A percentile compares a stretch with the other conserved stretches of the same genome.
These are phyloP conservation scores for Xerocomellus dryophilus DNA, from an alignment of 768 basidiomycete species.

Conservation along the genomic window DNA sequence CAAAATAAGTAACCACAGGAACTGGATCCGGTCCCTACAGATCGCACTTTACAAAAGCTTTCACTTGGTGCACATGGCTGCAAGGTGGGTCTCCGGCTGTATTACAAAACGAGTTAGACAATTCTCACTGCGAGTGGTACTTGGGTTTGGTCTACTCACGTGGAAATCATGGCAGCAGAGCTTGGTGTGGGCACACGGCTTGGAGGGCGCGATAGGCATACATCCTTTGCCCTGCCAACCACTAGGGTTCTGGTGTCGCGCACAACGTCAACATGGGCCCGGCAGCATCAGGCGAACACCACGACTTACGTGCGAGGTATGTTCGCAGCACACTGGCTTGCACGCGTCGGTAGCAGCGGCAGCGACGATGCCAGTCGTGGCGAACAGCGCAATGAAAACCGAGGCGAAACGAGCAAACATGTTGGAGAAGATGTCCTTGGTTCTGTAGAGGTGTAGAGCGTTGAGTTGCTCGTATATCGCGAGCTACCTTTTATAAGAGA, in stretches of 20 bases:
- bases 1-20: no score
- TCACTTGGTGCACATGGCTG: not conserved
- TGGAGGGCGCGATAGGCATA: not conserved
- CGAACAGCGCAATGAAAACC: not conserved
- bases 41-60: no score
- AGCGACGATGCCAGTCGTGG: not conserved
- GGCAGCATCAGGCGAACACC: not conserved
- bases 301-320: not conserved
- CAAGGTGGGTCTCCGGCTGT: not conserved
- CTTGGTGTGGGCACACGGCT: not conserved
- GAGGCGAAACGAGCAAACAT: constrained; percentile 1
- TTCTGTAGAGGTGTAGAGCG: no score
- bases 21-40: no score
- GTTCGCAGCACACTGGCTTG: not conserved
- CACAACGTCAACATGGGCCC: not conserved
- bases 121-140: not conserved
- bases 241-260: not conserved
- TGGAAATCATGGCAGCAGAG: not conserved
- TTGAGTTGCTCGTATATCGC: no score
- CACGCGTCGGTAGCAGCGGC: not conserved
- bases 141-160: not conserved
- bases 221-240: not conserved
- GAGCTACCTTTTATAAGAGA: no score
- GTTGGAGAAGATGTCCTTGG: not conserved
- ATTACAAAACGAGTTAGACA: not conserved